phyloP scores from a whole-genome alignment of 805 yeast genomes.

The Ogataea ganodermae region DNA sequence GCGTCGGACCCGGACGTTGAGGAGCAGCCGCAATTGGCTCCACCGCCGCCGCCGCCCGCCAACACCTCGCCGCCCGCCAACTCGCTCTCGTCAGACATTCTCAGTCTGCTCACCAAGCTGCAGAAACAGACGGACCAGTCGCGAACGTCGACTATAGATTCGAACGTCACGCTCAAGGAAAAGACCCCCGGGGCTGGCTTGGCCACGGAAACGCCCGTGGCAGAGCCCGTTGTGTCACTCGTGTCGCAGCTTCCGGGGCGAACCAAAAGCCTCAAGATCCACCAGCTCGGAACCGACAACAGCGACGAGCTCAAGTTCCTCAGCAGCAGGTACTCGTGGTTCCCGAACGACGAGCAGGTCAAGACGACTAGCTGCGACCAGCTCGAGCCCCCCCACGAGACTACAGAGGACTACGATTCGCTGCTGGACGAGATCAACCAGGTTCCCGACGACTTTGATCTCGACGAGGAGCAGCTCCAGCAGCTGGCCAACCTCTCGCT shows the following conservation, averaged over 20 bases:
- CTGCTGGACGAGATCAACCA: slow-evolving; percentile 39
- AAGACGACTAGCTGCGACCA: neutral
- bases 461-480: slow-evolving; percentile 17
- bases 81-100: slow-evolving; percentile 15
- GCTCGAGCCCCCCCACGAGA: neutral
- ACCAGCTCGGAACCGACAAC: slow-evolving; percentile 19
- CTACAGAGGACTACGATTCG: slow-evolving; percentile 19
- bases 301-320: slow-evolving; percentile 26
- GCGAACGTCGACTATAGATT: slow-evolving; percentile 20
- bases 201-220: neutral
- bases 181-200: neutral
- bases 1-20: slow-evolving; percentile 24
- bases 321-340: slow-evolving; percentile 31
- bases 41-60: slow-evolving; percentile 6
- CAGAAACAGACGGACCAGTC: slow-evolving; percentile 7
- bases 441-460: slow-evolving; percentile 40
- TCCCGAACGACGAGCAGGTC: slow-evolving; percentile 28
- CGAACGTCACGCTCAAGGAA: slow-evolving; percentile 17
- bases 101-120: slow-evolving; percentile 5
- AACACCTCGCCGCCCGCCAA: neutral
- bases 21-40: too few relatives aligned
- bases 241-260: neutral
- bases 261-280: slow-evolving; percentile 20
- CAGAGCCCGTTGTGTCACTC: neutral
- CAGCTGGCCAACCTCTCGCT: slow-evolving; percentile 3